Conservation (phyloP, 192 early-diverging fungal species). For the Glomus cerebriforme region DNA sequence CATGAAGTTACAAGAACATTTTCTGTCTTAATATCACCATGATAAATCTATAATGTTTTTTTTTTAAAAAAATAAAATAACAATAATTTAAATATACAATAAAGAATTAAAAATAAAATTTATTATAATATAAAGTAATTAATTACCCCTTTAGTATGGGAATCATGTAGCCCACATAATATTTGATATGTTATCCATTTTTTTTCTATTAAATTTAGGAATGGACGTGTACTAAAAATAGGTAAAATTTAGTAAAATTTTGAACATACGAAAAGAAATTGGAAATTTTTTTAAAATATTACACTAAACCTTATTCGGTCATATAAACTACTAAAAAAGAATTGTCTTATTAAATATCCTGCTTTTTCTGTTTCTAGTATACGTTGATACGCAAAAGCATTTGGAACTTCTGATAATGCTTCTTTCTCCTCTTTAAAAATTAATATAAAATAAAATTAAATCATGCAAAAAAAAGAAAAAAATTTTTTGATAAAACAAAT, state of each 20-base stretch:
- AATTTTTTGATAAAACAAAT: too few species aligned
- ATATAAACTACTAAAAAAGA: conserved; percentile 90
- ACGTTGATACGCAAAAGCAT: conserved; percentile 75
- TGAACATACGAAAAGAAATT: not conserved
- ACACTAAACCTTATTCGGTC: conserved; percentile 80
- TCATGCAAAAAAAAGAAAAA: not conserved
- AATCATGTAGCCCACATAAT: conserved; percentile 75
- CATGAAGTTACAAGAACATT: conserved; percentile 94
- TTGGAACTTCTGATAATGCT: conserved; percentile 67
- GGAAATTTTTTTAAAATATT: not conserved
- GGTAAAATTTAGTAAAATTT: not conserved
- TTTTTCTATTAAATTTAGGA: conserved; percentile 84
- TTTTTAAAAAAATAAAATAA: not conserved
- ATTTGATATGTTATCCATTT: conserved; percentile 95
- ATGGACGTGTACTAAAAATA: conserved; percentile 81
- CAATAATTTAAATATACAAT: not conserved
- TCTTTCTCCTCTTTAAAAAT: conserved; percentile 61
- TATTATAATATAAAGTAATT: not conserved
- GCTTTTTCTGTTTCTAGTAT: conserved; percentile 89
- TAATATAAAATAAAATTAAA: not conserved
- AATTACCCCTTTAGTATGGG: conserved; percentile 56
- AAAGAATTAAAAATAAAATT: conserved; percentile 3
- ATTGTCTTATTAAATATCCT: conserved; percentile 87
- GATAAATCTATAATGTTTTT: conserved; percentile 83
- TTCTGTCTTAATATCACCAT: conserved; percentile 97